Base-by-base conservation (phyloP, 2,329 filamentous ascomycete genomes). In the Xylaria digitata region DNA sequence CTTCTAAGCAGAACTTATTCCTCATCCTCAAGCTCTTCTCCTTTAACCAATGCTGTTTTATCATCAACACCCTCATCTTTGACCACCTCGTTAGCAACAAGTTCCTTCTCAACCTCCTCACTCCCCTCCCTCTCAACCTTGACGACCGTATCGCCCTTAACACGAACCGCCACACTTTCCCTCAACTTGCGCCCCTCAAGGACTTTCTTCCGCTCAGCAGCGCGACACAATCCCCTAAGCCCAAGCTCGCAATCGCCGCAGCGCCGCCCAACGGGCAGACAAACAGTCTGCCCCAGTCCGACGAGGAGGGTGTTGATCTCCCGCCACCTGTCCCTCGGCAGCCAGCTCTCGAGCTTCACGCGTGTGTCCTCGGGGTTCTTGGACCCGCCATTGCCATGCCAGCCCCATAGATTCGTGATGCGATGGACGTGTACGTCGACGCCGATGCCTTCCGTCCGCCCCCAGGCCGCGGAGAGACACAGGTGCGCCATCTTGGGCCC, bases 401-500 rank as follows among this genome's bases (percentile, higher is more conserved):
- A 97, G 3, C 92, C 92, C 94, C 94, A 97, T 32, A 97, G 83
- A 80, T 97, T 97, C 58, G 93, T 95, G 79, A 97, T 96, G 62
- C 94, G 91, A 80, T 97, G 94, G 3, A 97, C 94, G 79, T 97
- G 94, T 5, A 97, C 94, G 78, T 97, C 94, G 55, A 97, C 94
- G 30, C 94, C 94, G 70, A 97, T 97, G 7, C 94, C 94, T 75
- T 88, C 84, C 61, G 86, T 87, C 40, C 83, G 81, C 73, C 81
- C 79, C 87, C 87, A 89, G 85, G 75, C 92, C 0, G 91, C 91
- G 53, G 90, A 91, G 82, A 97, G 87, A 77, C 92, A 95, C 23
- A 97, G 86, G 78, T 96, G 94, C 13, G 91, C 94, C 94, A 97
- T 97, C 81, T 97, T 97, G 34, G 94, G 94, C 0, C 94, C 94